A percentile compares a stretch with the other conserved stretches of the same genome.
Evolutionary conservation across 495 filamentous ascomycete species (phyloP).

Genomic region (Amniculicola lignicola): DNA sequence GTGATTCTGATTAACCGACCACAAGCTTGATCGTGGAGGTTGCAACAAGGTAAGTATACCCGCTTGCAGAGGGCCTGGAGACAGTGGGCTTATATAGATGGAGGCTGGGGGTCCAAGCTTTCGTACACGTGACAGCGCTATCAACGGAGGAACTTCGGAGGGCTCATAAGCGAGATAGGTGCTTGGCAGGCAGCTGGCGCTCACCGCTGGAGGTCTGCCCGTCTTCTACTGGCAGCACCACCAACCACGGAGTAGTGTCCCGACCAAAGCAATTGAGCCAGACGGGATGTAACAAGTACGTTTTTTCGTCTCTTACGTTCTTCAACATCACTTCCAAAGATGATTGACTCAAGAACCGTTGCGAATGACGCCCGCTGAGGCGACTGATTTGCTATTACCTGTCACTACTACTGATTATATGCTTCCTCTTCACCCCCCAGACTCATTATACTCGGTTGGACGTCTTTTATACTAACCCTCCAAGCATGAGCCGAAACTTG

Average conservation of each 20-base stretch:
- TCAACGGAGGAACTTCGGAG: no score
- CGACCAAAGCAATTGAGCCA: no score
- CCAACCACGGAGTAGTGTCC: no score
- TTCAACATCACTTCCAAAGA: constrained; percentile 20
- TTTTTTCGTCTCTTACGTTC: no score
- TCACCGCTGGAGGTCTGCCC: no score
- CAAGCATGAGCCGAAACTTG: constrained; percentile 34
- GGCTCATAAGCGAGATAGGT: no score
- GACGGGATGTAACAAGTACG: no score
- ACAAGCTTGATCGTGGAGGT: constrained; percentile 61
- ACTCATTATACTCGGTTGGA: background rate
- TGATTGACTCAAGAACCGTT: constrained; percentile 72
- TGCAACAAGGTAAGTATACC: constrained; percentile 75
- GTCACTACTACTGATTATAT: constrained; percentile 42
- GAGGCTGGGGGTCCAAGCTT: background rate
- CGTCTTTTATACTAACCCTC: constrained; percentile 5
- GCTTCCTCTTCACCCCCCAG: constrained; percentile 14
- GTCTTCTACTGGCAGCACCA: no score
- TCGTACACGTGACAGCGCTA: no score
- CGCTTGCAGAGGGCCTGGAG: constrained; percentile 2
- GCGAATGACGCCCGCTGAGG: constrained; percentile 69
- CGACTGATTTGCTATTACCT: constrained; percentile 59
- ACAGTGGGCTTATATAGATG: constrained; percentile 34
- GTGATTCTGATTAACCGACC: constrained; percentile 58
- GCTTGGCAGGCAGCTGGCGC: no score